Evolutionary conservation across 2,329 filamentous ascomycete species (phyloP).

Genomic region (Diplodia seriata): DNA sequence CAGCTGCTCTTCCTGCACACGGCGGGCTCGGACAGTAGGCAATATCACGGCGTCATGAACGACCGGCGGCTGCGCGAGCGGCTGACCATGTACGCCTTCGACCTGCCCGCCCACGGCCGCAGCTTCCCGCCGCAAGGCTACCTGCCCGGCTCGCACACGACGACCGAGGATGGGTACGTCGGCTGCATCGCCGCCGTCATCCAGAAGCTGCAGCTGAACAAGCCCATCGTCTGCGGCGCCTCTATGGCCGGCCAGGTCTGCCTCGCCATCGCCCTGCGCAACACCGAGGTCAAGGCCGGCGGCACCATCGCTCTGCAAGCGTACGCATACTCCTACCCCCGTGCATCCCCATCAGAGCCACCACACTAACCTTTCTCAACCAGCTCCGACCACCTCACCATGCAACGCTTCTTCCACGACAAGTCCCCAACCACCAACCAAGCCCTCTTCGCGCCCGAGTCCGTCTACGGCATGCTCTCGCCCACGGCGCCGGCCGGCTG

Average conservation of each 20-base stretch:
- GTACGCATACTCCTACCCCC: slow-evolving; percentile 33
- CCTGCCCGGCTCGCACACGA: slow-evolving; percentile 55
- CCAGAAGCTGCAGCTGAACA: slow-evolving; percentile 44
- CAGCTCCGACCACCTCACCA: slow-evolving; percentile 51
- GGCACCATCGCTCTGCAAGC: slow-evolving; percentile 57
- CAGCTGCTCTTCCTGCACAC: slow-evolving; percentile 56
- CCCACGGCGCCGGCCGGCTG: slow-evolving; percentile 54
- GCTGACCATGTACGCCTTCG: slow-evolving; percentile 59
- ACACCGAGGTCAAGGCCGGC: slow-evolving; percentile 55
- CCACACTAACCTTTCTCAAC: not conserved
- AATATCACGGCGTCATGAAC: slow-evolving; percentile 62
- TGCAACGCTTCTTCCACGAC: slow-evolving; percentile 55
- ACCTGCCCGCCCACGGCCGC: slow-evolving; percentile 58
- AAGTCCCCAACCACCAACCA: slow-evolving; percentile 58
- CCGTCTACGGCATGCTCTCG: slow-evolving; percentile 59
- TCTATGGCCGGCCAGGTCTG: slow-evolving; percentile 60
- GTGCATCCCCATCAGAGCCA: not conserved
- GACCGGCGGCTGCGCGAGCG: slow-evolving; percentile 54
- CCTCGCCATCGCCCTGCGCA: slow-evolving; percentile 55
- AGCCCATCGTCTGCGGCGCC: slow-evolving; percentile 58
- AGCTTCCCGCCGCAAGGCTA: slow-evolving; percentile 55
- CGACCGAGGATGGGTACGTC: slow-evolving; percentile 55
- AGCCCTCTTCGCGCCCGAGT: slow-evolving; percentile 56
- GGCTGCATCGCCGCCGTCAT: slow-evolving; percentile 34
- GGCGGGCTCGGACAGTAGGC: slow-evolving; percentile 56